Base-by-base conservation (phyloP, 1,284 basidiomycete genomes). In the Kalmanozyma brasiliensis region DNA sequence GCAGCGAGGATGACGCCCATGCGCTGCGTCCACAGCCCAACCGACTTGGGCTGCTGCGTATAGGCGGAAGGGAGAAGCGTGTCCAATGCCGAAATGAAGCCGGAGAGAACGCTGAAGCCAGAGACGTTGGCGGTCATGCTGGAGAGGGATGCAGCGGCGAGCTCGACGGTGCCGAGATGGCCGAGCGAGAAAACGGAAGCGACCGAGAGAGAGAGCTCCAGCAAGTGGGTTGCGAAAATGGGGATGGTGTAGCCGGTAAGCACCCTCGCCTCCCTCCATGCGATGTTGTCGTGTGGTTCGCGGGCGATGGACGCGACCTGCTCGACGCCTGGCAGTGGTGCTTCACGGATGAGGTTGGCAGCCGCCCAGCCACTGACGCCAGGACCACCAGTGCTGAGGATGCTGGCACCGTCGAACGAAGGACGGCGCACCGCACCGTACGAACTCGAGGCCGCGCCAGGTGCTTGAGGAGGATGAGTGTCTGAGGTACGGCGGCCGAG, bases 41-140 rank as follows among this genome's bases (percentile, higher is more conserved):
- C 93, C 1, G 92, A 85, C 10, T 89, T 85, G 0, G 93, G 93
- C 2, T 87, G 83, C 10, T 91, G 92, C 0, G 93, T 94, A 91
- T 93, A 97, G 2, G 94, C 92, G 20, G 90, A 87, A 0, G 94
- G 94, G 0, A 97, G 86, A 76, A 96, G 86, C 0, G 94, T 93
- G 77, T 97, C 94, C 24, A 97, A 57, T 0, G 92, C 90, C 55
- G 89, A 90, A 14, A 89, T 85, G 74, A 95, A 89, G 11, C 93
- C 93, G 32, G 73, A 73, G n/a, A 80, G 58, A 33, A 81, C 64
- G 32, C 73, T 75, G 52, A 66, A 81, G 41, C 78, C 79, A 3
- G 78, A 78, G 20, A 81, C 79, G 49, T 79, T 80, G 34, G 78
- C 79, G 16, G 79, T 81, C 77, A 81, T 80, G 36, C 65, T 70